These are phyloP conservation scores for Fraxinus angustifolia DNA, from an alignment of 305 asterid species.

Conservation along the genomic window DNA sequence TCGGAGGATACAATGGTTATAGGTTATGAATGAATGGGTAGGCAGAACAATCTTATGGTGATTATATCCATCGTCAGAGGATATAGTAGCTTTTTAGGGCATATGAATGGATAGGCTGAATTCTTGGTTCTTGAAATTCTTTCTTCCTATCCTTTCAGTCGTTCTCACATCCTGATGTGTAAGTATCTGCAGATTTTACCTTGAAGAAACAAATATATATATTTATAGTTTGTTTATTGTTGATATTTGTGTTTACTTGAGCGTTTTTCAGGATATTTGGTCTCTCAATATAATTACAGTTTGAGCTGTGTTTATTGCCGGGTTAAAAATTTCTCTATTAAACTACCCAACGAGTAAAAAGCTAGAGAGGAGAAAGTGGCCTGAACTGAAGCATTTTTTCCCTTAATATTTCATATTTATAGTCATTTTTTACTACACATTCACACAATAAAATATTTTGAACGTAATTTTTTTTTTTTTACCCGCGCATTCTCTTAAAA, in stretches of 20 bases:
- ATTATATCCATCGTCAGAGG: constrained; percentile 22
- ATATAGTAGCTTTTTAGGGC: constrained; percentile 37
- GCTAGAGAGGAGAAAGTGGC: not conserved
- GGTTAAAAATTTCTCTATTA: not conserved
- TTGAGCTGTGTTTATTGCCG: not conserved
- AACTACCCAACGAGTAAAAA: not conserved
- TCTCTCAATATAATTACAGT: not conserved
- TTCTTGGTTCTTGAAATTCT: not conserved
- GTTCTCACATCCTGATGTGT: not conserved
- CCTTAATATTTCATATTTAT: too few species aligned
- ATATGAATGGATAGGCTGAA: constrained; percentile 20
- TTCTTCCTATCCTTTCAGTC: not conserved
- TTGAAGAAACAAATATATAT: not conserved
- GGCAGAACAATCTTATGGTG: not conserved
- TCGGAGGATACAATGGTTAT: constrained; percentile 36
- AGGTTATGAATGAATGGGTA: constrained; percentile 19
- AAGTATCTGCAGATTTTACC: not conserved
- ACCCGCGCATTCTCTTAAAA: too few species aligned
- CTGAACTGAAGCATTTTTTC: not conserved
- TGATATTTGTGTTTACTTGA: not conserved
- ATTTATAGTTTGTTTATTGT: not conserved
- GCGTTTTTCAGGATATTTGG: not conserved
- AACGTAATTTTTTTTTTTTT: too few species aligned
- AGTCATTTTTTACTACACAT: too few species aligned
- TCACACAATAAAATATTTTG: too few species aligned